Evolutionary conservation across 768 basidiomycete genomes (phyloP).

Genomic region (Xerocomellus chrysenteron): DNA sequence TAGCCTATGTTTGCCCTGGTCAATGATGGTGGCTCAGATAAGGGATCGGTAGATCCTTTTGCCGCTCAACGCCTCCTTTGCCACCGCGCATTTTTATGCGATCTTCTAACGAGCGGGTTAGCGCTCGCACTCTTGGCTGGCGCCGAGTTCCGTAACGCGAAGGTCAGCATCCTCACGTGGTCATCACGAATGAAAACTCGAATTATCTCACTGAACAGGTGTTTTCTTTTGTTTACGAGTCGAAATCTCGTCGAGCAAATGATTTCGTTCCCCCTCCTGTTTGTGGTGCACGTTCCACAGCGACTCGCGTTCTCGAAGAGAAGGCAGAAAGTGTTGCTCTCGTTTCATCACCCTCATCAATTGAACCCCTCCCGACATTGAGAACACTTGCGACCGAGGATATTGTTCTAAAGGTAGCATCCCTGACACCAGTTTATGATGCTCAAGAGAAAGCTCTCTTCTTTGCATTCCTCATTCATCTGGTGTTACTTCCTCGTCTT

Average conservation of each 20-base stretch:
- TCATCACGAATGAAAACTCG: neutral
- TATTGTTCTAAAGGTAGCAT: conserved; percentile 11
- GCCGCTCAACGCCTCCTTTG: conserved; percentile 36
- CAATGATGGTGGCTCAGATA: conserved; percentile 47
- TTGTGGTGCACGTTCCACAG: conserved; percentile 6
- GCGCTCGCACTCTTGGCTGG: conserved; percentile 53
- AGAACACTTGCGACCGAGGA: neutral
- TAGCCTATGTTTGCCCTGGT: conserved; percentile 70
- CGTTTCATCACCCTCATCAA: neutral
- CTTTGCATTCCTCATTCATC: conserved; percentile 40
- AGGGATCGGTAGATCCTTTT: conserved; percentile 7
- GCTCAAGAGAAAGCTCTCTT: conserved; percentile 24
- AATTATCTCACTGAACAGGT: conserved; percentile 40
- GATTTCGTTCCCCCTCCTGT: conserved; percentile 15
- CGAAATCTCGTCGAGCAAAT: conserved; percentile 24
- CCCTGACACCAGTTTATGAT: neutral
- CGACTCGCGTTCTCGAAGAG: conserved; percentile 11
- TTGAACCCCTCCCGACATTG: neutral
- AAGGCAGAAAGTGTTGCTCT: neutral
- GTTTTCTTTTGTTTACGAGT: conserved; percentile 56
- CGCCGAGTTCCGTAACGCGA: conserved; percentile 60
- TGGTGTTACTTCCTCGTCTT: conserved; percentile 37
- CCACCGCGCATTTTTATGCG: conserved; percentile 51
- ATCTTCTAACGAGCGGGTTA: conserved; percentile 48
- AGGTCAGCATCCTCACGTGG: conserved; percentile 40